Percentiles rank a stretch among this genome's conserved stretches.
phyloP scores from a whole-genome alignment of 78 protist species.

The Dictyostelium discoideum region DNA sequence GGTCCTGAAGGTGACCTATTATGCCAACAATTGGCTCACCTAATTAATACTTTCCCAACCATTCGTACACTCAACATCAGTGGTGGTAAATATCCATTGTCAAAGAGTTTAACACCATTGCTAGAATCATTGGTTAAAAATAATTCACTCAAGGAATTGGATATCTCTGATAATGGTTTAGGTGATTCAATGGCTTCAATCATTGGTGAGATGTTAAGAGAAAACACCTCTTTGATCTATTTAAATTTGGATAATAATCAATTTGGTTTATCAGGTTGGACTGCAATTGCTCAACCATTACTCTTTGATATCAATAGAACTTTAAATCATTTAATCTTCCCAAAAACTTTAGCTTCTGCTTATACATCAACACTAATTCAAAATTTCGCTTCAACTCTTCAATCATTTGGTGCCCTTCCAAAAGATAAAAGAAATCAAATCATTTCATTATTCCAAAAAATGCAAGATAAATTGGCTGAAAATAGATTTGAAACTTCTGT shows the following conservation, averaged over 20 bases:
- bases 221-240: conserved; percentile 31
- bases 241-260: conserved; percentile 54
- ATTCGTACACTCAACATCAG: conserved; percentile 48
- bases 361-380: conserved; percentile 58
- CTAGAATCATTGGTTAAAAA: conserved; percentile 44
- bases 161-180: conserved; percentile 60
- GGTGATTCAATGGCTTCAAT: conserved; percentile 45
- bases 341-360: conserved; percentile 50
- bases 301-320: conserved; percentile 69
- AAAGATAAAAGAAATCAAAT: conserved; percentile 40
- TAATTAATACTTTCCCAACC: conserved; percentile 48
- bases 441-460: conserved; percentile 51
- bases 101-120: conserved; percentile 37
- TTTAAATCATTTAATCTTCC: conserved; percentile 13
- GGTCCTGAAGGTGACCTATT: conserved; percentile 78
- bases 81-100: conserved; percentile 71
- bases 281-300: conserved; percentile 72
- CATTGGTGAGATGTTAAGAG: conserved; percentile 70
- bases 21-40: conserved; percentile 16
- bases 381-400: conserved; percentile 45
- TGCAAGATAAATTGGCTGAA: conserved; percentile 77
- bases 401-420: conserved; percentile 47
- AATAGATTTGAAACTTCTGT: conserved; percentile 71
- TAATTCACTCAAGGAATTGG: conserved; percentile 41
- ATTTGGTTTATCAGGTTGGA: conserved; percentile 61